Base-by-base conservation (phyloP, 1,284 basidiomycete species). In the Phellinidium pouzarii region DNA sequence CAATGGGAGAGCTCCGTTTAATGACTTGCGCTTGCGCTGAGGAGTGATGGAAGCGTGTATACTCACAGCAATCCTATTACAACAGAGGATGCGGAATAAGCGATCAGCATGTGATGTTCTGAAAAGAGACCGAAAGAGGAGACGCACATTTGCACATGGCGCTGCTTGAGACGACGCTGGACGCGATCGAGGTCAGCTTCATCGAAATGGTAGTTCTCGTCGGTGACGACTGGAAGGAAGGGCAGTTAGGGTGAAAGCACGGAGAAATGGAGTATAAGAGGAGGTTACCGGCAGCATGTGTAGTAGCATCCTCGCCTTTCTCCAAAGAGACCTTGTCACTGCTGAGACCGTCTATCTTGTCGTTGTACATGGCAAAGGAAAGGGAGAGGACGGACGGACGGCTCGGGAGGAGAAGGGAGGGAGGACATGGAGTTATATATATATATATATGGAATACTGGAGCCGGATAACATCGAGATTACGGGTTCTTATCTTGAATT, bases 81-180 rank as follows among this genome's bases (percentile, higher is more conserved):
- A 17, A n/a, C 8, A 31, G 12, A 31, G 7, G 19, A 19, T 12
- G 11, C 31, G 26, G 55, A 53, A 48, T n/a, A 59, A 37, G 40
- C 37, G 26, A 17, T 56, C 43, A 55, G 54, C 19, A 44, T 19
- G 3, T 6, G 6, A 17, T 6, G 6, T 17, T 42, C 48, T 27
- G 23, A 29, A 20, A 55, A 7, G 19, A 52, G 44, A 19, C 17
- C 36, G 31, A 20, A 50, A 34, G 44, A 44, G 44, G 19, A 14
- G 48, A 66, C 75, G 54, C 60, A 82, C 82, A 86, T 86, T 63
- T 84, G 82, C 14, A 83, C 78, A 78, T 85, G 83, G 34, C 82
- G 77, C 65, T 84, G 80, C 65, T 83, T 80, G 42, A 86, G 69
- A 23, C 73, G 71, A 29, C 82, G 75, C 59, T 84, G 80, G 8